A percentile compares a stretch with the other conserved stretches of the same genome.
phyloP scores from a whole-genome alignment of 179 eudicot genomes.

The Beta macrorhiza region DNA sequence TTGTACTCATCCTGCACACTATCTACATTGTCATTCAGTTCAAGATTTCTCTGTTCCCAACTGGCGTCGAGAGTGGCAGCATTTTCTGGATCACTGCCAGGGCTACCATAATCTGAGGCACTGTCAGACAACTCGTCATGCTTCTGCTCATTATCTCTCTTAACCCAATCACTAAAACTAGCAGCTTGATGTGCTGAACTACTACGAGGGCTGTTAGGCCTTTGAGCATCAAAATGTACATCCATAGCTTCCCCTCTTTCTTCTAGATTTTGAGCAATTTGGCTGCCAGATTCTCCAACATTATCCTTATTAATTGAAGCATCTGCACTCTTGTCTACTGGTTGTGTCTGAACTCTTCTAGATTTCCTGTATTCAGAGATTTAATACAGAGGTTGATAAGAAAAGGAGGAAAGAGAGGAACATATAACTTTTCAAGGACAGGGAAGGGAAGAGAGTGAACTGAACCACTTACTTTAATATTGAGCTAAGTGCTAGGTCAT shows the following conservation, averaged over 20 bases:
- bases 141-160: conserved; percentile 25
- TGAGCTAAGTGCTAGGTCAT: conserved; percentile 49
- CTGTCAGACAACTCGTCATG: conserved; percentile 39
- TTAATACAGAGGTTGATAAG: neutral
- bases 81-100: neutral
- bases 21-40: conserved; percentile 3
- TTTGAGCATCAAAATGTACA: conserved; percentile 8
- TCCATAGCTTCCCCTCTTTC: conserved; percentile 36
- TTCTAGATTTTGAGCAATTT: conserved; percentile 20
- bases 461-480: conserved; percentile 45
- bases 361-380: conserved; percentile 33
- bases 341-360: conserved; percentile 20
- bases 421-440: neutral
- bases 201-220: conserved; percentile 19
- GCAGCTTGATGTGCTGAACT: conserved; percentile 31
- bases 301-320: conserved; percentile 18
- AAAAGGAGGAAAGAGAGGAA: neutral
- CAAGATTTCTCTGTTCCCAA: neutral
- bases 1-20: conserved; percentile 7
- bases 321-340: conserved; percentile 27
- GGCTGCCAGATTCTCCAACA: conserved; percentile 17
- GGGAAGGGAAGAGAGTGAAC: conserved; percentile 17
- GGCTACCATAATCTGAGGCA: conserved; percentile 5
- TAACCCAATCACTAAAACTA: conserved; percentile 16
- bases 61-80: conserved; percentile 4